Base-by-base conservation (phyloP, 495 filamentous ascomycete genomes). In the Daldinia bambusicola region DNA sequence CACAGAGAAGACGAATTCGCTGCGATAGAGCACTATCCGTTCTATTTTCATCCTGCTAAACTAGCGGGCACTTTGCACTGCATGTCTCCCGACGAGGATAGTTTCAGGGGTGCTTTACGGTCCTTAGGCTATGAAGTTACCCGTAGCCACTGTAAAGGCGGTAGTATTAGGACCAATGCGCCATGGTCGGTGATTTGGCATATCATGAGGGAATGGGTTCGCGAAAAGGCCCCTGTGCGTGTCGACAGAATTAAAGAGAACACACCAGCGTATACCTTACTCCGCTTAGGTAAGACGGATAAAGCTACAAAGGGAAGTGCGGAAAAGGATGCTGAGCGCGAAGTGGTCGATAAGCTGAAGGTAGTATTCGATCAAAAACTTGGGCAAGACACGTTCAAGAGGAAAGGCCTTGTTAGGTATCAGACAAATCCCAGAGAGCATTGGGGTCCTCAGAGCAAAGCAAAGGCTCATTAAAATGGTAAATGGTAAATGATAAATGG, bases 181-280 rank as follows among this genome's bases (percentile, higher is more conserved):
- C 90, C 93, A 0, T 98, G 94, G 93, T 82, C 80, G 2, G 87
- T 93, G 2, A 85, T 98, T 48, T 98, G 95, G 95, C 91, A 97
- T 69, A 84, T 98, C 34, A 97, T 98, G 89, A 85, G 92, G 37
- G 92, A 96, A 80, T 99, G 95, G 95, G 84, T 89, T 2, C 84
- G 89, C 41, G 94, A 95, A 70, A 90, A 89, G 63, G 79, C 84
- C 0, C 93, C 93, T 0, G 81, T 95, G 51, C 96, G 91, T 69
- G 86, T 89, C 51, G 84, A 83, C 0, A 84, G 88, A 4, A 78
- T 97, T n/a, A 89, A 85, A 63, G 82, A 88, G 37, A 86, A 87
- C 18, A 91, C 81, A n/a, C 79, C 92, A 0, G 95, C 89, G 7
- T 92, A 88, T 45, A 86, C 77, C 12, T 89, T 98, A 55, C 70